A percentile compares a stretch with the other conserved stretches of the same genome.
phyloP scores from a whole-genome alignment of 805 yeast genomes.

The Saturnispora kantuleensis region DNA sequence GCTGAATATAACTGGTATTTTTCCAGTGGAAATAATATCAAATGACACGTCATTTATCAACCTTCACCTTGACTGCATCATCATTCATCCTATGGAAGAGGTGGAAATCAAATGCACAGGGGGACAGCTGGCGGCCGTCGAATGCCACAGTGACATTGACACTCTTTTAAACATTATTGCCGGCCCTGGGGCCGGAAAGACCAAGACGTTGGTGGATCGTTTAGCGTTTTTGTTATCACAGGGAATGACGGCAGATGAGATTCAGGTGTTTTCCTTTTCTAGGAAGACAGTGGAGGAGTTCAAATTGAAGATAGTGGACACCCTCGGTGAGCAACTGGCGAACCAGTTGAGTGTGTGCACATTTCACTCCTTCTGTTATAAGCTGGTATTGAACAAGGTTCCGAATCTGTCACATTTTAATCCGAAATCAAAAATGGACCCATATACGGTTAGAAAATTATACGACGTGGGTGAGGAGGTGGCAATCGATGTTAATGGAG shows the following conservation, averaged over 20 bases:
- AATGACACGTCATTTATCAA: neutral
- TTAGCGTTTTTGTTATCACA: slow-evolving; percentile 36
- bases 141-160: slow-evolving; percentile 29
- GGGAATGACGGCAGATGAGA: slow-evolving; percentile 37
- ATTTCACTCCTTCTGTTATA: slow-evolving; percentile 54
- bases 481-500: neutral
- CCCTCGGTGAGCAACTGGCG: slow-evolving; percentile 28
- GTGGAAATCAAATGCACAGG: slow-evolving; percentile 28
- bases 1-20: neutral
- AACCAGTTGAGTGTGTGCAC: slow-evolving; percentile 38
- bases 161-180: slow-evolving; percentile 45
- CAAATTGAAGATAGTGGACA: slow-evolving; percentile 22
- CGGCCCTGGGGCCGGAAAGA: slow-evolving; percentile 73
- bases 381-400: slow-evolving; percentile 31
- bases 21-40: neutral
- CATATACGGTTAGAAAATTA: slow-evolving; percentile 1
- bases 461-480: neutral
- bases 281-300: slow-evolving; percentile 53
- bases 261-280: slow-evolving; percentile 57
- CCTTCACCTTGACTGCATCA: neutral
- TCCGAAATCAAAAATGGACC: neutral
- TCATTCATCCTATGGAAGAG: neutral
- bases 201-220: slow-evolving; percentile 46
- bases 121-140: slow-evolving; percentile 38
- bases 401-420: neutral